Evolutionary conservation across 306 rosid species (phyloP).

Genomic region (Mimosa pudica): DNA sequence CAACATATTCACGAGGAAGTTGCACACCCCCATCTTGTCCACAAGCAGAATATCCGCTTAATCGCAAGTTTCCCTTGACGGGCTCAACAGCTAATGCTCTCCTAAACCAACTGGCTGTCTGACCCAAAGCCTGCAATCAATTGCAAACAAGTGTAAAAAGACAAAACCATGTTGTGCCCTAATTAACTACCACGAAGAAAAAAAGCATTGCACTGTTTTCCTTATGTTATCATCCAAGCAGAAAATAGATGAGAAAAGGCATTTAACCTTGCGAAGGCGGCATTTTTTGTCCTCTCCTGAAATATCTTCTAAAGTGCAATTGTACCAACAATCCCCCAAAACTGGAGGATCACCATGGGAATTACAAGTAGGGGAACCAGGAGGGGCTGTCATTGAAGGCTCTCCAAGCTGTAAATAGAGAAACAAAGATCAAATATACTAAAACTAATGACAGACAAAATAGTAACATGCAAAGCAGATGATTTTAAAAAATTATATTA

Average conservation of each 20-base stretch:
- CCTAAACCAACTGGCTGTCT: conserved; percentile 95
- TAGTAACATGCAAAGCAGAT: conserved; percentile 7
- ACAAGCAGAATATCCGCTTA: conserved; percentile 84
- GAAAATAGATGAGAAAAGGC: conserved; percentile 18
- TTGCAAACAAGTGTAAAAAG: conserved; percentile 35
- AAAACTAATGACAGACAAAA: conserved; percentile 26
- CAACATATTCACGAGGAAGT: conserved; percentile 69
- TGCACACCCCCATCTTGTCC: conserved; percentile 88
- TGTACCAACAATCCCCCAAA: conserved; percentile 96
- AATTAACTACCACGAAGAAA: not conserved
- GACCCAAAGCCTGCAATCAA: conserved; percentile 80
- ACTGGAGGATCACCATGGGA: conserved; percentile 79
- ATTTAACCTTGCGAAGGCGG: conserved; percentile 83
- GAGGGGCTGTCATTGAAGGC: conserved; percentile 64
- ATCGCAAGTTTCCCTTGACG: conserved; percentile 71
- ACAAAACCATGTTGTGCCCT: conserved; percentile 13
- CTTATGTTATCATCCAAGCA: conserved; percentile 8
- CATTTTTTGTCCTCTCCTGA: conserved; percentile 81
- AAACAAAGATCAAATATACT: conserved; percentile 16
- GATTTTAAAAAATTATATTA: not conserved
- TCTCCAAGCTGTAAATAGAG: conserved; percentile 77
- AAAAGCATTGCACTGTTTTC: conserved; percentile 14
- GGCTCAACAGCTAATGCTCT: conserved; percentile 86
- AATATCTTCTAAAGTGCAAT: conserved; percentile 90
- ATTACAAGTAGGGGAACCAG: conserved; percentile 78